Conservation (phyloP, 208 protist species). For the Spongospora subterranea region DNA sequence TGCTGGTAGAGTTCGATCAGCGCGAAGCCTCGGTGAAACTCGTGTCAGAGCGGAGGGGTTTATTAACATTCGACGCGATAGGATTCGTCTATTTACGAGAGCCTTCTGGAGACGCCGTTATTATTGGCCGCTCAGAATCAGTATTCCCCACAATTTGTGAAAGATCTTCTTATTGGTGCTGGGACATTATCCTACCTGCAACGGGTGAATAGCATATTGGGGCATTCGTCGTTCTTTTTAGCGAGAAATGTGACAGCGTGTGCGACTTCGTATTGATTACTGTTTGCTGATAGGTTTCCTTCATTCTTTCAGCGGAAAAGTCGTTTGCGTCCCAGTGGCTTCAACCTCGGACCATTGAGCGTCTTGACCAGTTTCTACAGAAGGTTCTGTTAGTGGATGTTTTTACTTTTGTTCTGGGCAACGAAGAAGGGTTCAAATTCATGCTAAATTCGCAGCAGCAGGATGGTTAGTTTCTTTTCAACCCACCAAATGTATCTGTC, state of each 20-base stretch:
- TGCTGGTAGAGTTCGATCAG: background rate
- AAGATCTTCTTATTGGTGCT: background rate
- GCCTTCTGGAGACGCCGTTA: background rate
- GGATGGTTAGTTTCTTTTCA: background rate
- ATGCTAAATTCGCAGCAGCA: background rate
- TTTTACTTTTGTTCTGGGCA: background rate
- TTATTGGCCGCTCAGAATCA: background rate
- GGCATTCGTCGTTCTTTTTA: too few species aligned
- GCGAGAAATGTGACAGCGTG: too few species aligned
- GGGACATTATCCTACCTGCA: background rate
- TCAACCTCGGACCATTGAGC: background rate
- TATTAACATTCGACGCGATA: background rate
- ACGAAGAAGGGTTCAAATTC: background rate
- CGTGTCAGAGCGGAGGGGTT: background rate
- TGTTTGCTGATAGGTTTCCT: background rate
- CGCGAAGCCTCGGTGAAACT: background rate
- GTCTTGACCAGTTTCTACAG: too few species aligned
- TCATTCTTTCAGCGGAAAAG: background rate
- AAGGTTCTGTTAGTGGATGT: background rate
- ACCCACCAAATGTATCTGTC: background rate
- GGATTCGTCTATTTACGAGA: background rate
- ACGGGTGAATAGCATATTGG: background rate
- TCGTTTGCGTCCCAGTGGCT: background rate
- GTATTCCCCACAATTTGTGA: background rate
- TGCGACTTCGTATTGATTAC: background rate